Evolutionary conservation across 164 flowering plant genomes (phyloP).

Genomic region (Aristolochia fimbriata): DNA sequence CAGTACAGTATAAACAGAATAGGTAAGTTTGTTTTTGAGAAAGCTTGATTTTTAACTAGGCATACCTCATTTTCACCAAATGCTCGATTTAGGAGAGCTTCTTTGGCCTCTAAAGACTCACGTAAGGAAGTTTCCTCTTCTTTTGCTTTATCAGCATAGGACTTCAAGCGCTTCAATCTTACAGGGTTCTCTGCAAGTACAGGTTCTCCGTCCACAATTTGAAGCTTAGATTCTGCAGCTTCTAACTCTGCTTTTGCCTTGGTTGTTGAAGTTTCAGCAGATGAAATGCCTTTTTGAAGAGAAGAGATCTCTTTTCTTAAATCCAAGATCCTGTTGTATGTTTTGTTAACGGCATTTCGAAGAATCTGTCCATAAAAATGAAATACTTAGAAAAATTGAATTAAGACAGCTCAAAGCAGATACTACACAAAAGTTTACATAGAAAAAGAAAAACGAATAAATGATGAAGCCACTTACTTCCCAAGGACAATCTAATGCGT

Average conservation of each 20-base stretch:
- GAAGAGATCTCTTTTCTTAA: slow-evolving; percentile 75
- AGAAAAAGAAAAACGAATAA: neutral
- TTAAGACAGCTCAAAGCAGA: neutral
- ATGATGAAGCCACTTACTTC: slow-evolving; percentile 42
- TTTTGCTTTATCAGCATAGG: slow-evolving; percentile 47
- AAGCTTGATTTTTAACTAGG: too few species aligned
- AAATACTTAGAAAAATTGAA: neutral
- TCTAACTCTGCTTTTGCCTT: slow-evolving; percentile 67
- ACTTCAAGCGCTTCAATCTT: slow-evolving; percentile 70
- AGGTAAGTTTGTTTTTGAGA: too few species aligned
- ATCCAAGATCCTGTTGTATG: slow-evolving; percentile 80
- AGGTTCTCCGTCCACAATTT: slow-evolving; percentile 86
- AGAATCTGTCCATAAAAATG: slow-evolving; percentile 44
- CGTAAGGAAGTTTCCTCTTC: slow-evolving; percentile 56
- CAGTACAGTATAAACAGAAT: too few species aligned
- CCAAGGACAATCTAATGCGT: slow-evolving; percentile 81
- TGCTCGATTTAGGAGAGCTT: slow-evolving; percentile 85
- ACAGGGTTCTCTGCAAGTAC: slow-evolving; percentile 80
- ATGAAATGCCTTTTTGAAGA: slow-evolving; percentile 37
- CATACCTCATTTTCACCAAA: slow-evolving; percentile 73
- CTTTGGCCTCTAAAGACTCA: slow-evolving; percentile 84
- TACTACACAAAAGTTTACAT: neutral
- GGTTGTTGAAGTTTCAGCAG: slow-evolving; percentile 51
- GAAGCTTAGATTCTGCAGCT: slow-evolving; percentile 69
- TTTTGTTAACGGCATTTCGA: slow-evolving; percentile 77